Conservation (phyloP, 306 rosid species). For the Quercus dentata region DNA sequence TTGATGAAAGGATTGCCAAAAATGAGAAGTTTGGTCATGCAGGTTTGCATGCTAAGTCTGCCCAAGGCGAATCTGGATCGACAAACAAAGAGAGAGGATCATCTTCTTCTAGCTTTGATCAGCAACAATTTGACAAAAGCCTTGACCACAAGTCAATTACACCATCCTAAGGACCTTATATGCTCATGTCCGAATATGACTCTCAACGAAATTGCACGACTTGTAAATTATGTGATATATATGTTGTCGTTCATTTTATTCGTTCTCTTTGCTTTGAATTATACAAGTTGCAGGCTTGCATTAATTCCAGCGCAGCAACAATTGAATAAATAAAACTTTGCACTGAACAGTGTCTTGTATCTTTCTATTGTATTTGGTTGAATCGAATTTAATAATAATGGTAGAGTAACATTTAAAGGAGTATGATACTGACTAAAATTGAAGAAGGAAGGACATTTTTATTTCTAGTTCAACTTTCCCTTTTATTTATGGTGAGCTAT, state of each 20-base stretch:
- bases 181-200: neutral
- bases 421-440: no score
- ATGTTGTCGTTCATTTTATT: neutral
- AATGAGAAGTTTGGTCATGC: constrained; percentile 22
- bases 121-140: constrained; percentile 30
- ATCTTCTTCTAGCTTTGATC: constrained; percentile 19
- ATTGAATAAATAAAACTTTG: neutral
- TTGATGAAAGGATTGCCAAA: constrained; percentile 44
- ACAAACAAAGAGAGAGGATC: constrained; percentile 9
- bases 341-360: neutral
- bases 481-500: no score
- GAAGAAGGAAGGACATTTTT: no score
- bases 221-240: no score
- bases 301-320: neutral
- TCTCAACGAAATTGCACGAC: no score
- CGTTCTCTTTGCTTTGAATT: neutral
- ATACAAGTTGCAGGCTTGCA: neutral
- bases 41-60: constrained; percentile 35
- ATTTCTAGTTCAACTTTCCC: no score
- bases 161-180: neutral
- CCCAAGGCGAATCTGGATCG: constrained; percentile 10
- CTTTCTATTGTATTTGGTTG: neutral
- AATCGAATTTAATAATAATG: neutral
- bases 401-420: no score
- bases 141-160: constrained; percentile 6